Evolutionary conservation across 2,329 filamentous ascomycete species (phyloP).

Genomic region (Verticillium longisporum): DNA sequence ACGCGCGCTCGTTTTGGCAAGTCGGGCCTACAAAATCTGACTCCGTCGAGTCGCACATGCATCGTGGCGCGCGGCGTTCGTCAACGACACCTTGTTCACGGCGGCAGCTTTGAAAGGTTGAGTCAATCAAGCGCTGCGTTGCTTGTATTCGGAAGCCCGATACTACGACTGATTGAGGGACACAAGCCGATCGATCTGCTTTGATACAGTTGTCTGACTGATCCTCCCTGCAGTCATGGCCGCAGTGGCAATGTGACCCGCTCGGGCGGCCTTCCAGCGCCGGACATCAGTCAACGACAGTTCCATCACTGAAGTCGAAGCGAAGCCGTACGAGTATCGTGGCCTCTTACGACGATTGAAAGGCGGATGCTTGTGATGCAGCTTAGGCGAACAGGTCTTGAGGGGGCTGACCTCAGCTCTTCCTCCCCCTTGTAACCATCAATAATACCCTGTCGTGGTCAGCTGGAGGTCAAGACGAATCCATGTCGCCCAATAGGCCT

Average conservation of each 20-base stretch:
- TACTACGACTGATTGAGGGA: no score
- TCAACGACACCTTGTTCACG: neutral
- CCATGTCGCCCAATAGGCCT: neutral
- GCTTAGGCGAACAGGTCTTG: neutral
- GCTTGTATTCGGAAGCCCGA: no score
- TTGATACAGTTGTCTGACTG: no score
- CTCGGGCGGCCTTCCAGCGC: no score
- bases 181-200: no score
- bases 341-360: neutral
- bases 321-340: neutral
- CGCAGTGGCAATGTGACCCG: no score
- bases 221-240: no score
- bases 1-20: neutral
- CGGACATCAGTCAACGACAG: neutral
- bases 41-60: neutral
- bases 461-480: neutral
- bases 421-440: no score
- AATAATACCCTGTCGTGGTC: no score
- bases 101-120: neutral
- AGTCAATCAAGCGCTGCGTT: neutral
- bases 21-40: neutral
- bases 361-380: neutral
- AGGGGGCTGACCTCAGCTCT: neutral
- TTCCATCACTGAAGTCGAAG: no score
- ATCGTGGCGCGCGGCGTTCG: neutral